Evolutionary conservation across 2,329 filamentous ascomycete genomes (phyloP), one percentile per base, ranked within the genome.

Genomic region (Aspergillus sp.): DNA sequence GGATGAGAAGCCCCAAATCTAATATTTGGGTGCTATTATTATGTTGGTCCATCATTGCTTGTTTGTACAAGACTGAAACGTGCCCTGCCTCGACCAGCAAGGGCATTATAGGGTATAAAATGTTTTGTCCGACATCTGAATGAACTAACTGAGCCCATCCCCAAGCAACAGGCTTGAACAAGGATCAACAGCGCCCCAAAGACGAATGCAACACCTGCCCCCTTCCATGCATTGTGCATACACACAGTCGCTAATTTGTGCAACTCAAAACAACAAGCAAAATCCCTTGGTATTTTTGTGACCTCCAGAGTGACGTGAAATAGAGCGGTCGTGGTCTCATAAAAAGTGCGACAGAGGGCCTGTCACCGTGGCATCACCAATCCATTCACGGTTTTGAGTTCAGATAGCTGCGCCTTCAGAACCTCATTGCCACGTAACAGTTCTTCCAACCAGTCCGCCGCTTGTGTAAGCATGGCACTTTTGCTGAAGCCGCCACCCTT

Each of bases 401-500:
- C 69, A n/a, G 73, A 73, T 43, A 87, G 68, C 67, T 82, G 80
- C n/a, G 67, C 68, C 51, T 76, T 75, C 49, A 90, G 69, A 22
- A 75, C 67, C 51, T 84, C 76, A 65, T 95, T 95, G 4, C 85
- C 89, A 36, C 79, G 73, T 11, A 90, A 70, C 17, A 95, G 67
- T 14, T 86, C 82, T 57, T 92, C 84, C n/a, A 95, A 73, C 79
- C 88, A 95, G 58, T 89, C 86, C 13, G 85, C 88, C 3, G 89
- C 82, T 72, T 91, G 86, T 16, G 82, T 80, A 36, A 96, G 78
- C 68, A 90, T 87, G 7, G 84, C 86, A 66, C 88, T 92, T 75
- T 95, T 95, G 73, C 89, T 94, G 60, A 91, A 86, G 1, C 88
- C 87, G 8, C 88, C 87, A 22, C 83, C 85, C 50, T 81, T 82